Evolutionary conservation across 306 rosid genomes (phyloP).

Genomic region (Phaseolus lunatus): DNA sequence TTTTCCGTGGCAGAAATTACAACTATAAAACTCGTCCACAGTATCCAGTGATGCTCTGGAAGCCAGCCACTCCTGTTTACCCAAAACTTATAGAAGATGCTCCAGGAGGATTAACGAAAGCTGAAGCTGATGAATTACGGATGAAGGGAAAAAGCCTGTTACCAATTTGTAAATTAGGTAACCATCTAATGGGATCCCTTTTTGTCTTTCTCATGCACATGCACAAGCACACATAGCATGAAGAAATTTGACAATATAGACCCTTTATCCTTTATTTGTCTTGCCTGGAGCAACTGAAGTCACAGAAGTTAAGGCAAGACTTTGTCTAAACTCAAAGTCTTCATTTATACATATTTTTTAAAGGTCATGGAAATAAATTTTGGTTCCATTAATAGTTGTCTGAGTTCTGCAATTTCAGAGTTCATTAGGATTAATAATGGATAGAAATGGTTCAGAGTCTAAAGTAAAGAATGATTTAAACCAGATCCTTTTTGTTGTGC

Average conservation of each 20-base stretch:
- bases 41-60: conserved; percentile 98
- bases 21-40: conserved; percentile 81
- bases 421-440: conserved; percentile 22
- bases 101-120: conserved; percentile 86
- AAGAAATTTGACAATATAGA: conserved; percentile 20
- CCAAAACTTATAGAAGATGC: conserved; percentile 97
- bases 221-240: neutral
- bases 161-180: conserved; percentile 95
- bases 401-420: neutral
- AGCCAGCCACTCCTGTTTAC: conserved; percentile 93
- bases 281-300: conserved; percentile 36
- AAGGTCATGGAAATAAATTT: conserved; percentile 14
- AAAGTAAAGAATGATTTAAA: neutral
- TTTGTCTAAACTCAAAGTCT: conserved; percentile 32
- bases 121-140: conserved; percentile 72
- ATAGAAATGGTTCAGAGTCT: neutral
- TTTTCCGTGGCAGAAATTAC: conserved; percentile 93
- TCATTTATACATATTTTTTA: conserved; percentile 16
- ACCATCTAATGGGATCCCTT: conserved; percentile 38
- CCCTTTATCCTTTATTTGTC: conserved; percentile 19
- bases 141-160: conserved; percentile 75
- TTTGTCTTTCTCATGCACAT: conserved; percentile 16
- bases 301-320: conserved; percentile 41
- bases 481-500: neutral
- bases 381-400: conserved; percentile 25